Conservation (phyloP, 2,329 filamentous ascomycete species). For the Paramyrothecium roridum region DNA sequence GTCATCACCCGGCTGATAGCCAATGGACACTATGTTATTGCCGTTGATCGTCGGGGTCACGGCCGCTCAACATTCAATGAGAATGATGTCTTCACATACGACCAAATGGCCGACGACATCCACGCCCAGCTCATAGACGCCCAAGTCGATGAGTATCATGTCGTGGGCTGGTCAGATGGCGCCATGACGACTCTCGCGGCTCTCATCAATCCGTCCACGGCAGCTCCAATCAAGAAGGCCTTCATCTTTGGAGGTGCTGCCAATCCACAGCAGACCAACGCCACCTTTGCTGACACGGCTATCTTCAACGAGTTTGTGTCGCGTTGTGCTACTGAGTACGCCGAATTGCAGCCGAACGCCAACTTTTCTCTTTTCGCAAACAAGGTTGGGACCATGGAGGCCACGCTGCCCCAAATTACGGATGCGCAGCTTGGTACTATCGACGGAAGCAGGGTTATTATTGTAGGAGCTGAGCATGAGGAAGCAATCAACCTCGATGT, state of each 20-base stretch:
- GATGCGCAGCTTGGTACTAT: constrained; percentile 23
- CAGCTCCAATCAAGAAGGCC: constrained; percentile 30
- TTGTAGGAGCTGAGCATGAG: constrained; percentile 27
- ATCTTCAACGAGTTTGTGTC: constrained; percentile 30
- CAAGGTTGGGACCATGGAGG: constrained; percentile 33
- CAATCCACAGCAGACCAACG: constrained; percentile 28
- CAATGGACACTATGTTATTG: constrained; percentile 32
- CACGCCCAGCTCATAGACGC: constrained; percentile 23
- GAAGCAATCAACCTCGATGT: constrained; percentile 37
- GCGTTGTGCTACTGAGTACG: constrained; percentile 32
- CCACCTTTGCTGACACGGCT: constrained; percentile 24
- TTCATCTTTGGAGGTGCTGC: constrained; percentile 35
- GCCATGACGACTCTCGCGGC: constrained; percentile 32
- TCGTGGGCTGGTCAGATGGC: constrained; percentile 40
- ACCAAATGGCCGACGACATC: constrained; percentile 32
- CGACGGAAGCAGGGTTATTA: constrained; percentile 22
- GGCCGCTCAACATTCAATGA: constrained; percentile 33
- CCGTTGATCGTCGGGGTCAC: constrained; percentile 37
- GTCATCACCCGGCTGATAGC: constrained; percentile 30
- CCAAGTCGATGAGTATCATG: constrained; percentile 25
- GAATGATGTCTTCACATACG: constrained; percentile 33
- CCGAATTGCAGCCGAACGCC: constrained; percentile 27
- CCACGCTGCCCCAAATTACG: constrained; percentile 28
- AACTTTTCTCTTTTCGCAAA: constrained; percentile 32
- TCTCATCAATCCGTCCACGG: constrained; percentile 26